Evolutionary conservation across 1,284 basidiomycete species (phyloP).

Genomic region (Sporisorium exsertum): DNA sequence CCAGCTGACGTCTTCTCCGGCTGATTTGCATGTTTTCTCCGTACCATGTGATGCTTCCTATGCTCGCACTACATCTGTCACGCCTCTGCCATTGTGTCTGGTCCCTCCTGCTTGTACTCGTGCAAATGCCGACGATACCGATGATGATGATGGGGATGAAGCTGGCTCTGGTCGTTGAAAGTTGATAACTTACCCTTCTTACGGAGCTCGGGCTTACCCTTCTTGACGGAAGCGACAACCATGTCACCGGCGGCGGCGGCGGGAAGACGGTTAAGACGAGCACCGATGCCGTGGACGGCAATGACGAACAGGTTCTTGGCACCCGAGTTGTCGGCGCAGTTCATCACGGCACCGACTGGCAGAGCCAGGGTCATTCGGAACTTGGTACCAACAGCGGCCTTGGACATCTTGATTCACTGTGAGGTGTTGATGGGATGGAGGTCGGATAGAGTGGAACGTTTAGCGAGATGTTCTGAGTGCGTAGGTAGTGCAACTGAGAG

Average conservation of each 20-base stretch:
- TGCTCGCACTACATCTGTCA: no score
- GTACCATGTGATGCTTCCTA: no score
- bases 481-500: background rate
- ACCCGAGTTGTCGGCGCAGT: slow-evolving; percentile 99
- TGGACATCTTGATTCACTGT: slow-evolving; percentile 64
- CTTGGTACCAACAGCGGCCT: slow-evolving; percentile 83
- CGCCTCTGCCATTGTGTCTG: no score
- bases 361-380: slow-evolving; percentile 83
- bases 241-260: slow-evolving; percentile 98
- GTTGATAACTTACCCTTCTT: slow-evolving; percentile 88
- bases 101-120: background rate
- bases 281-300: slow-evolving; percentile 91
- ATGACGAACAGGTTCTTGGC: slow-evolving; percentile 95
- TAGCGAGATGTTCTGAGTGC: slow-evolving; percentile 13
- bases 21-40: no score
- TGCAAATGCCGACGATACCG: background rate
- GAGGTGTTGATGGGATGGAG: background rate
- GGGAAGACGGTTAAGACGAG: slow-evolving; percentile 95
- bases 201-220: slow-evolving; percentile 99
- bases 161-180: background rate
- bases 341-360: slow-evolving; percentile 97
- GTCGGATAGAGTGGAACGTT: slow-evolving; percentile 1
- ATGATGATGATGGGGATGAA: slow-evolving; percentile 9
- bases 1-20: no score
- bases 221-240: slow-evolving; percentile 99